Base-by-base conservation (phyloP, 2,329 filamentous ascomycete species). In the Xylaria sp. region DNA sequence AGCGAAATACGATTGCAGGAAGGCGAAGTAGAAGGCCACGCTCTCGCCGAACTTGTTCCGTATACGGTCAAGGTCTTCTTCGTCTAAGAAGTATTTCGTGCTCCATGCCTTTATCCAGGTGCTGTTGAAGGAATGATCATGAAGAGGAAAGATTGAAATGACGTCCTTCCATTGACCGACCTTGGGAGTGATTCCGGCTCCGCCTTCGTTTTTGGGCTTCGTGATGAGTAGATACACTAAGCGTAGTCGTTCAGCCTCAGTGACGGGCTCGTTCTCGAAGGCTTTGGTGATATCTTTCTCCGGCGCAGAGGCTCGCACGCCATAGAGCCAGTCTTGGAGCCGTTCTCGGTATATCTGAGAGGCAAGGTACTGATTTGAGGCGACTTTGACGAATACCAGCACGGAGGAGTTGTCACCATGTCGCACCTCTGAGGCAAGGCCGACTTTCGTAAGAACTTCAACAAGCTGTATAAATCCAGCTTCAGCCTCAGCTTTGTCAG, bases 11-110 rank as follows among this genome's bases (percentile, higher is more conserved):
- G 91, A 91, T 77, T 97, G 93, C 38, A 97, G 87, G 77, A 98
- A 98, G 46, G 94, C 93, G 79, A 97, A 98, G 83, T 98, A 98
- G 80, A 97, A 97, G 42, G 93, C 95, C 67, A 97, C 92, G 78
- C 89, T 91, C 79, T 95, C 91, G 58, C 93, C 93, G 79, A 94
- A 93, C 71, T 90, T 86, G 77, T 93, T 86, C 31, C 92, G 88
- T 70, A 97, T 93, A 56, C 88, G 86, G 76, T 92, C 88, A n/a
- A 97, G 82, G 74, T 93, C 88, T 59, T 85, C 79, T 42, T 88
- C 81, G 63, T 89, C 88, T 28, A 94, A 82, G 51, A 90, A 85
- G 69, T 91, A 91, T 78, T 92, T 92, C 59, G 86, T 88, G 75
- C 90, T 90, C 87, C 93, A 92, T 71, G 90, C 86, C 77, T 90